phyloP scores from a whole-genome alignment of 768 basidiomycete genomes.

The Nidula microcarpa region DNA sequence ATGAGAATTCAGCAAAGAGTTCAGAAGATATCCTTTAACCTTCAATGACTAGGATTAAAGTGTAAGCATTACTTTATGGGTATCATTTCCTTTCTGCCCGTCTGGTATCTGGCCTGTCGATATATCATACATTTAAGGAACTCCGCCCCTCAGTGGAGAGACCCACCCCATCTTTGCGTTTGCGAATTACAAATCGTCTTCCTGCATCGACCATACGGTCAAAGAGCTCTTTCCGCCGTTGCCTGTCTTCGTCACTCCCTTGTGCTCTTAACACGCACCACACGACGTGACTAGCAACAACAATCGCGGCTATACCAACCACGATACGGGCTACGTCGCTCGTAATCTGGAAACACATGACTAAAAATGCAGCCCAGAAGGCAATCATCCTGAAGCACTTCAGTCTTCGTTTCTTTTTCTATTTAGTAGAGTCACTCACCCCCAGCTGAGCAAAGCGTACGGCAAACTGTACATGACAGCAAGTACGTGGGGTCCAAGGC shows the following conservation, averaged over 20 bases:
- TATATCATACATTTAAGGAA: too few relatives aligned
- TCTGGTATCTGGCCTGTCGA: too few relatives aligned
- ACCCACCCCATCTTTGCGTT: neutral
- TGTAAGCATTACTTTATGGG: too few relatives aligned
- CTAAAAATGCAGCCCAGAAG: conserved; percentile 6
- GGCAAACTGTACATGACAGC: conserved; percentile 6
- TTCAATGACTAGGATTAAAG: too few relatives aligned
- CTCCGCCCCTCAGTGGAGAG: neutral
- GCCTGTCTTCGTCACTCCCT: neutral
- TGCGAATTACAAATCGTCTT: neutral
- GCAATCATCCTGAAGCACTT: conserved; percentile 1
- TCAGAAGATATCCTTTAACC: too few relatives aligned
- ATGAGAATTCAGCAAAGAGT: too few relatives aligned
- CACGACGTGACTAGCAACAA: conserved; percentile 1
- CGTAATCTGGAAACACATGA: conserved; percentile 3
- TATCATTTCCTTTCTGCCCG: too few relatives aligned
- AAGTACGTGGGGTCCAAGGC: neutral
- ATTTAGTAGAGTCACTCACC: conserved; percentile 1
- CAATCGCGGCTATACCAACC: neutral
- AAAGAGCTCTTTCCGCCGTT: neutral
- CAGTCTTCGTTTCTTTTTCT: neutral
- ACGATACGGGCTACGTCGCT: neutral
- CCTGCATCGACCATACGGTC: neutral
- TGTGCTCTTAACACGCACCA: conserved; percentile 3
- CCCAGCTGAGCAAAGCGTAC: conserved; percentile 5